Evolutionary conservation across 202 grass and related monocot species (phyloP), one percentile per base, ranked within the genome.

Genomic region (Cymbopogon flexuosus): DNA sequence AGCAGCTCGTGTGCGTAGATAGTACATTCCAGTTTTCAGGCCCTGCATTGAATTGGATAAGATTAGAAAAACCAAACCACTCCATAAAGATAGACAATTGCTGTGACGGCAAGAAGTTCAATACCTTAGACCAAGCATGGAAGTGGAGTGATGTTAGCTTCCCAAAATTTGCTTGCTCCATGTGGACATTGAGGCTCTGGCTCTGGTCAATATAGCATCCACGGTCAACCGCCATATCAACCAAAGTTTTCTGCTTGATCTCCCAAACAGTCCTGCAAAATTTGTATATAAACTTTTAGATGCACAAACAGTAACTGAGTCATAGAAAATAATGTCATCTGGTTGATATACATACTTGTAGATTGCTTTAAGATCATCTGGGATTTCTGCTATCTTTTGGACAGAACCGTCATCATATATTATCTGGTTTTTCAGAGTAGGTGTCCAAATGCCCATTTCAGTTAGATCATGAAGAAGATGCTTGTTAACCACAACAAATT

Each of bases 11-110:
- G 95, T 94, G 72, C 95, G 83, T 51, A 98, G 78, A 79, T 98
- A 98, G 81, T 98, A 98, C 95, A 98, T 98, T 35, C 95, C 95
- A 81, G 95, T 98, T 89, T 98, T 98, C 35, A 98, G 84, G 34
- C 95, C 95, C 95, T 98, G 36, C 21, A 73, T 70, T 2, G 40
- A 81, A 18, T 70, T 2, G 40, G 78, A 18, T 78, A 81, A 72
- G 4, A 66, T 61, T 80, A 59, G 40, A 71, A 1, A 46, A 43
- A 21, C 0, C 2, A 31, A 14, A 10, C 24, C 57, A 60, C 57
- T n/a, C 21, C n/a, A 49, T 64, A 6, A 36, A 75, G 21, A 63
- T 36, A 54, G 21, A 37, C 11, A 36, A 24, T 24, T 67, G 18
- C 3, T 67, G 34, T 23, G 11, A 65, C 2, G 5, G 22, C 21